phyloP scores from a whole-genome alignment of 257 asterid genomes.

The Petunia secreta region DNA sequence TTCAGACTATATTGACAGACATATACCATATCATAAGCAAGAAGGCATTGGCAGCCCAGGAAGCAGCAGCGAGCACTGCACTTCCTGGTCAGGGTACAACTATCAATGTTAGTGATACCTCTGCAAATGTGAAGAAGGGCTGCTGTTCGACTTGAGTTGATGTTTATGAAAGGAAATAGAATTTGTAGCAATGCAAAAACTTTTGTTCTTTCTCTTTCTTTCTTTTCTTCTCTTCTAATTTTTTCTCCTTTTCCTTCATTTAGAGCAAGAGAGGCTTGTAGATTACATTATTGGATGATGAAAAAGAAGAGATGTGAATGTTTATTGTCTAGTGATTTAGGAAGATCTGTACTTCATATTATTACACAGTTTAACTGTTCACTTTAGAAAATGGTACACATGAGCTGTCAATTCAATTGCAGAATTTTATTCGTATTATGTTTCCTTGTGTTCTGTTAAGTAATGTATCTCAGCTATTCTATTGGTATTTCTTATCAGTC shows the following conservation, averaged over 20 bases:
- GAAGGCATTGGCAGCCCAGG: slow-evolving; percentile 88
- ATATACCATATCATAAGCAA: slow-evolving; percentile 74
- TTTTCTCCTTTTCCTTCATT: slow-evolving; percentile 24
- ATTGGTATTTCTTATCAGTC: neutral
- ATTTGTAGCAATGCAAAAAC: slow-evolving; percentile 34
- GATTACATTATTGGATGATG: slow-evolving; percentile 39
- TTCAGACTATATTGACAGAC: slow-evolving; percentile 67
- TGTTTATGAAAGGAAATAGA: slow-evolving; percentile 27
- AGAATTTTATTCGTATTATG: neutral
- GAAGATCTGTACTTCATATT: slow-evolving; percentile 17
- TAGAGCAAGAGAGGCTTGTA: slow-evolving; percentile 39
- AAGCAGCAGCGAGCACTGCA: slow-evolving; percentile 56
- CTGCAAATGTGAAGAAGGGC: slow-evolving; percentile 57
- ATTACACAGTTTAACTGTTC: slow-evolving; percentile 9
- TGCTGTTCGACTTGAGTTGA: slow-evolving; percentile 68
- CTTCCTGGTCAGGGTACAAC: slow-evolving; percentile 74
- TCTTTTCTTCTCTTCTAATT: slow-evolving; percentile 8
- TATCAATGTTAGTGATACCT: slow-evolving; percentile 58
- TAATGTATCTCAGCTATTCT: neutral
- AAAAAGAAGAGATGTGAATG: slow-evolving; percentile 33
- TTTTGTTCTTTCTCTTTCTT: slow-evolving; percentile 32
- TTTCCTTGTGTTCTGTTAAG: slow-evolving; percentile 9
- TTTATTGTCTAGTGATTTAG: slow-evolving; percentile 25
- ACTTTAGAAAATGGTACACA: neutral
- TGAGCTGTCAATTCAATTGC: slow-evolving; percentile 11